Evolutionary conservation across 495 filamentous ascomycete species (phyloP).

Genomic region (Aspergillus ellipticus): DNA sequence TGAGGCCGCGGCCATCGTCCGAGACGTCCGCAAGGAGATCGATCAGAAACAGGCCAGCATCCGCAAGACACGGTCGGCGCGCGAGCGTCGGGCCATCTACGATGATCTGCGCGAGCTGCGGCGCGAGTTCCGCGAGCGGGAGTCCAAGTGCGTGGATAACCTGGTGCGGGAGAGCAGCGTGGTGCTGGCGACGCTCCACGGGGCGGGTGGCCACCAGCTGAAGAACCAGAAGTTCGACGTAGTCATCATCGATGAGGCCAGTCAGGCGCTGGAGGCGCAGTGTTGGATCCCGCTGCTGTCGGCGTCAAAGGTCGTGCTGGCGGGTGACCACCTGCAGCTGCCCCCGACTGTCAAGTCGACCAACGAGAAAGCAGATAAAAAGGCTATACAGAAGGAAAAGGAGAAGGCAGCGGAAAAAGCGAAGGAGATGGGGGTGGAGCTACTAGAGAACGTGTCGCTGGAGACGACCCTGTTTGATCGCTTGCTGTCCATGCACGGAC

Average conservation of each 20-base stretch:
- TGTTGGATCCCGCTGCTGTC: slow-evolving; percentile 91
- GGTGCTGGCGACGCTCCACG: slow-evolving; percentile 88
- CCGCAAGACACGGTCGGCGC: slow-evolving; percentile 76
- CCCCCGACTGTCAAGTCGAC: slow-evolving; percentile 88
- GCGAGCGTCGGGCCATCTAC: slow-evolving; percentile 80
- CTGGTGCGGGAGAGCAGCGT: slow-evolving; percentile 77
- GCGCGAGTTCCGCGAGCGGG: slow-evolving; percentile 83
- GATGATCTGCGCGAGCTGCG: slow-evolving; percentile 77
- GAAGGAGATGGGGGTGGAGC: slow-evolving; percentile 16
- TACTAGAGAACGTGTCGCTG: slow-evolving; percentile 51
- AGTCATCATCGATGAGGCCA: slow-evolving; percentile 92
- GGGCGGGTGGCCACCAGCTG: slow-evolving; percentile 82
- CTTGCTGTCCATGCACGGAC: slow-evolving; percentile 75
- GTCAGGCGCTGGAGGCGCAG: slow-evolving; percentile 92
- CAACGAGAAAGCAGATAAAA: slow-evolving; percentile 17
- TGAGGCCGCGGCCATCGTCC: slow-evolving; percentile 85
- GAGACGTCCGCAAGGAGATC: slow-evolving; percentile 88
- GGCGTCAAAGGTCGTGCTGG: slow-evolving; percentile 82
- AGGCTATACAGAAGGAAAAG: slow-evolving; percentile 19
- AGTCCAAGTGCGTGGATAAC: slow-evolving; percentile 72
- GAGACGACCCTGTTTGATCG: slow-evolving; percentile 91
- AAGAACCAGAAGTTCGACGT: slow-evolving; percentile 83
- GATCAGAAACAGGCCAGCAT: slow-evolving; percentile 87
- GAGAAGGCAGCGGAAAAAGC: slow-evolving; percentile 21
- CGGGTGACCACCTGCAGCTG: slow-evolving; percentile 91